phyloP scores from a whole-genome alignment of 2,329 filamentous ascomycete genomes.

The Hypoxylon sp. region DNA sequence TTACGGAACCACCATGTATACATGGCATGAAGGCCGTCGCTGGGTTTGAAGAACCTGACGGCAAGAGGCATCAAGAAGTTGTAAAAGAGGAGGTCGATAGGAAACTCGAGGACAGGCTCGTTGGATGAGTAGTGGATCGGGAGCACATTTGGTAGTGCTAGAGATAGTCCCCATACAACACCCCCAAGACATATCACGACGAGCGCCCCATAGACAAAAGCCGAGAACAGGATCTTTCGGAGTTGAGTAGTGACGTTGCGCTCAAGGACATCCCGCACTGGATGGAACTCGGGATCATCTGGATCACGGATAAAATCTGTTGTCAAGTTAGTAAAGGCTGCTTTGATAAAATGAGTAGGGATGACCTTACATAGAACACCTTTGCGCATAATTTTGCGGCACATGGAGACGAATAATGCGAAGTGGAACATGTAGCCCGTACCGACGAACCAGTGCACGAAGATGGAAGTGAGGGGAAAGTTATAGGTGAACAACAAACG shows the following conservation, averaged over 20 bases:
- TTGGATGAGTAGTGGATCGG: slow-evolving; percentile 95
- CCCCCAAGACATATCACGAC: slow-evolving; percentile 95
- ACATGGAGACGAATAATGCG: slow-evolving; percentile 98
- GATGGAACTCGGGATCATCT: slow-evolving; percentile 98
- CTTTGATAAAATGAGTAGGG: slow-evolving; percentile 11
- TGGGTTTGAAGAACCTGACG: slow-evolving; percentile 86
- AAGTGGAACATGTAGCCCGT: slow-evolving; percentile 99
- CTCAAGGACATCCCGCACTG: slow-evolving; percentile 95
- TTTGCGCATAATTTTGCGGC: slow-evolving; percentile 94
- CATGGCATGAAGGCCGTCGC: slow-evolving; percentile 84
- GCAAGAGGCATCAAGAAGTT: slow-evolving; percentile 95
- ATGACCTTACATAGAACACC: slow-evolving; percentile 85
- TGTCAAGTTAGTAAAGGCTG: slow-evolving; percentile 51
- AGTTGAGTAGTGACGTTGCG: slow-evolving; percentile 92
- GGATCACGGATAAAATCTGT: slow-evolving; percentile 96
- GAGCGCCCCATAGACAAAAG: slow-evolving; percentile 92
- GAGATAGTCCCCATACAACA: slow-evolving; percentile 91
- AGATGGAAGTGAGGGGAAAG: slow-evolving; percentile 90
- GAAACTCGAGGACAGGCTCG: slow-evolving; percentile 93
- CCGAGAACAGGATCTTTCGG: slow-evolving; percentile 95
- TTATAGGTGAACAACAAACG: slow-evolving; percentile 82
- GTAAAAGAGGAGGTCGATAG: slow-evolving; percentile 93
- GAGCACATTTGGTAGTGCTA: slow-evolving; percentile 77
- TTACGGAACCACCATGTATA: slow-evolving; percentile 97
- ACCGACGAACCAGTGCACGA: slow-evolving; percentile 98